Percentiles rank a stretch among this genome's conserved stretches.
Evolutionary conservation across 306 rosid genomes (phyloP).

Genomic region (Datisca glomerata): DNA sequence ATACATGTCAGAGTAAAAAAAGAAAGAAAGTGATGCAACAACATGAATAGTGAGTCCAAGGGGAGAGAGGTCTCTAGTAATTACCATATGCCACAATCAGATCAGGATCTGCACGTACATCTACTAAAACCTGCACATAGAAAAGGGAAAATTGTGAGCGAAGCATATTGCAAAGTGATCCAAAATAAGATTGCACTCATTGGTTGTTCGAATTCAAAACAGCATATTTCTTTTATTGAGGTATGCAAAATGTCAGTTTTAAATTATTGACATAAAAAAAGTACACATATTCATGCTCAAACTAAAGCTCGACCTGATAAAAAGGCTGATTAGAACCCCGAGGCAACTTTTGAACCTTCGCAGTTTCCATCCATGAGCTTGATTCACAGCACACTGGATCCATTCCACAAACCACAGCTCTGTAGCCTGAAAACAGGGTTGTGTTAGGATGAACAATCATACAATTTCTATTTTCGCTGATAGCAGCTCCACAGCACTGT

Average conservation of each 20-base stretch:
- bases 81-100: conserved; percentile 86
- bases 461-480: no score
- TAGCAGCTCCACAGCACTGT: no score
- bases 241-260: no score
- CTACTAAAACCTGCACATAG: conserved; percentile 63
- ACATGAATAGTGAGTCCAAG: no score
- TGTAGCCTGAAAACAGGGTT: conserved; percentile 48
- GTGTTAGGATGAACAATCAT: conserved; percentile 13
- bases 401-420: conserved; percentile 86
- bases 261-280: neutral
- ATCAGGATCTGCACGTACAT: conserved; percentile 70
- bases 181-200: neutral
- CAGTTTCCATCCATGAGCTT: conserved; percentile 85
- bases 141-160: conserved; percentile 6
- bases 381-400: conserved; percentile 92
- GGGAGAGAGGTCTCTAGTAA: no score
- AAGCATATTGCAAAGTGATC: neutral
- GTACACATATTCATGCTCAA: conserved; percentile 1
- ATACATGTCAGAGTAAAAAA: no score
- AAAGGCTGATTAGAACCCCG: conserved; percentile 79
- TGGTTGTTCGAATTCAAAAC: neutral
- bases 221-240: no score
- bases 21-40: no score
- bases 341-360: conserved; percentile 60
- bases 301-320: conserved; percentile 57